Conservation (phyloP, 108 stramenopile genomes). For the Nannochloropsis gaditana region DNA sequence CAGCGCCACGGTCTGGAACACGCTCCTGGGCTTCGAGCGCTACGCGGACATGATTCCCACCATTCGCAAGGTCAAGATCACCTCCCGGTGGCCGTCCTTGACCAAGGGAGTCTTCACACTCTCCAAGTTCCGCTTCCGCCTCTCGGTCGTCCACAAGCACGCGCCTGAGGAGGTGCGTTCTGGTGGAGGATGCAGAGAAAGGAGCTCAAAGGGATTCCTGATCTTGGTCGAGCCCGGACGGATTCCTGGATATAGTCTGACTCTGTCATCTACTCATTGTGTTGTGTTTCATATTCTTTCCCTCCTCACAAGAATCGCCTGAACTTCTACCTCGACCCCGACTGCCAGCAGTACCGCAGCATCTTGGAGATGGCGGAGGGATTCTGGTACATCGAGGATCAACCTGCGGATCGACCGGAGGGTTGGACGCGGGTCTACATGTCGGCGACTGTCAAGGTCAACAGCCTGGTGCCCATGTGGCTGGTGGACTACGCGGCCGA, state of each 20-base stretch:
- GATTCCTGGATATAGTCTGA: too few relatives aligned
- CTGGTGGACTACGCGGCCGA: constrained; percentile 50
- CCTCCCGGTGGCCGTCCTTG: background rate
- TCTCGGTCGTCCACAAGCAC: constrained; percentile 32
- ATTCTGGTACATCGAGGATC: constrained; percentile 45
- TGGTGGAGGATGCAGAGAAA: background rate
- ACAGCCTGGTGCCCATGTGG: constrained; percentile 42
- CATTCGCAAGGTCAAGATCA: constrained; percentile 32
- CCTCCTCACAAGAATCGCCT: constrained; percentile 14
- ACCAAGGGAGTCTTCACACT: constrained; percentile 38
- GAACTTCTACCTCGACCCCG: constrained; percentile 45
- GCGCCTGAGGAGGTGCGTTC: constrained; percentile 19
- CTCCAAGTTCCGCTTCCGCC: constrained; percentile 38
- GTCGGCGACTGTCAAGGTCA: constrained; percentile 40
- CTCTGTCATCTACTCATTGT: too few relatives aligned
- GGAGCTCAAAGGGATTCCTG: too few relatives aligned
- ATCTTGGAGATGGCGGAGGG: constrained; percentile 37
- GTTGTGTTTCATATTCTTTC: too few relatives aligned
- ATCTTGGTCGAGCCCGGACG: too few relatives aligned
- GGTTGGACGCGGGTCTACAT: constrained; percentile 47
- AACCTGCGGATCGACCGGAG: constrained; percentile 32
- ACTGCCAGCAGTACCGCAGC: constrained; percentile 32
- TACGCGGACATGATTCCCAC: constrained; percentile 47
- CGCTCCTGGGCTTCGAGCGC: constrained; percentile 38
- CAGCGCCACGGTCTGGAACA: constrained; percentile 34